These are phyloP conservation scores for Talaromyces sp. DNA, from an alignment of 2,329 filamentous ascomycete genomes.

Conservation along the genomic window DNA sequence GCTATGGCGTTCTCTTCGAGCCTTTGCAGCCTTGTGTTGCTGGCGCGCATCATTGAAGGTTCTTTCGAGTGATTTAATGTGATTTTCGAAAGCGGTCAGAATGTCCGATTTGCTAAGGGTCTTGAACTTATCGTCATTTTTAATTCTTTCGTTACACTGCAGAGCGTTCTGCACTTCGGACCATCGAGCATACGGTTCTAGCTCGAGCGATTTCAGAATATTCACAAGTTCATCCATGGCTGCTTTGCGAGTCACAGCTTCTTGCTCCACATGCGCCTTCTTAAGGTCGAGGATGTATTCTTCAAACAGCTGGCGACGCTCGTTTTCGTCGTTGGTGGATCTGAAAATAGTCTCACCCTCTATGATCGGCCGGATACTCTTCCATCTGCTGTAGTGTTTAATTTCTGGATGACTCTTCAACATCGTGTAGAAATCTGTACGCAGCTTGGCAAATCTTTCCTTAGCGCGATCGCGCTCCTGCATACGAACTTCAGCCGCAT, in stretches of 20 bases:
- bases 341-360: constrained; percentile 94
- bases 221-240: constrained; percentile 80
- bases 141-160: constrained; percentile 70
- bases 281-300: constrained; percentile 87
- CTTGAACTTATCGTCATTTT: constrained; percentile 79
- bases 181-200: constrained; percentile 95
- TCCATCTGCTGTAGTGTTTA: constrained; percentile 95
- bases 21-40: constrained; percentile 75
- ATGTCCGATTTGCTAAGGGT: constrained; percentile 83
- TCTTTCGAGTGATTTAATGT: constrained; percentile 88
- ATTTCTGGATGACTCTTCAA: constrained; percentile 94
- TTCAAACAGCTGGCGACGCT: constrained; percentile 85
- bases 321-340: constrained; percentile 79
- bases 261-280: constrained; percentile 72
- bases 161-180: constrained; percentile 81
- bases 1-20: constrained; percentile 77
- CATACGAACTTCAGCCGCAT: constrained; percentile 79
- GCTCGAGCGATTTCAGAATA: constrained; percentile 71
- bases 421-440: constrained; percentile 93
- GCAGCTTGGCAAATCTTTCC: constrained; percentile 85
- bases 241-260: constrained; percentile 67
- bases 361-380: constrained; percentile 88
- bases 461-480: constrained; percentile 95
- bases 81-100: constrained; percentile 86
- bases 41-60: constrained; percentile 88